Evolutionary conservation across 1,139 yeast species (phyloP), one percentile per base, ranked within the genome.

Genomic region (Pichia sp.): DNA sequence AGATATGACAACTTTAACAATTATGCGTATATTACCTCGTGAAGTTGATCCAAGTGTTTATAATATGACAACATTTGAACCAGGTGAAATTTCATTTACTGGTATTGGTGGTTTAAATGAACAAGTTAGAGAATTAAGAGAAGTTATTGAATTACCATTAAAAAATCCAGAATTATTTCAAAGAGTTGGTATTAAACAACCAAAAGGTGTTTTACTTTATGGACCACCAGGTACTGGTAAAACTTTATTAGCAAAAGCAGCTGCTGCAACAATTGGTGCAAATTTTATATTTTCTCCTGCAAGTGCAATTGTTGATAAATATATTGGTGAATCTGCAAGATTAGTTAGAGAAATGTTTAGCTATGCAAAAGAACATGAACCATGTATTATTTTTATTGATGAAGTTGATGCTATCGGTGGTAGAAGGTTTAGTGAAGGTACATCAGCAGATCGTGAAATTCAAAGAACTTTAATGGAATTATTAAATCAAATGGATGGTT

Each of bases 151-250:
- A 69, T 75, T 94, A 62, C 99, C 99, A 2, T 76, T 94, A 62
- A 94, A 92, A 68, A 92, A 94, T 66, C 99, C 99, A 2, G 99
- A 94, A 69, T 77, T 94, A 59, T 94, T 94, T 67, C 75, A 86
- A 55, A 81, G 98, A 66, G 96, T 94, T 30, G 99, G 99, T 45
- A 94, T 94, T 67, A 88, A 89, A 64, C 96, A 97, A 26, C 98
- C 99, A 49, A 94, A 92, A 70, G 99, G 98, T 65, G 98, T 94
- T 18, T 73, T 94, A 56, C 74, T 94, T 51, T 94, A 94, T 63
- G 99, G 98, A 2, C 98, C 98, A n/a, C 98, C 98, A 31, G 98
- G 98, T 61, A 92, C 98, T 0, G 98, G 98, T 66, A 92, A 92
- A 66, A 92, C 98, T 0, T 73, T 92, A 54, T 75, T 92, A 60